Conservation (phyloP, 2,329 filamentous ascomycete species). For the Neoascochyta sp. region DNA sequence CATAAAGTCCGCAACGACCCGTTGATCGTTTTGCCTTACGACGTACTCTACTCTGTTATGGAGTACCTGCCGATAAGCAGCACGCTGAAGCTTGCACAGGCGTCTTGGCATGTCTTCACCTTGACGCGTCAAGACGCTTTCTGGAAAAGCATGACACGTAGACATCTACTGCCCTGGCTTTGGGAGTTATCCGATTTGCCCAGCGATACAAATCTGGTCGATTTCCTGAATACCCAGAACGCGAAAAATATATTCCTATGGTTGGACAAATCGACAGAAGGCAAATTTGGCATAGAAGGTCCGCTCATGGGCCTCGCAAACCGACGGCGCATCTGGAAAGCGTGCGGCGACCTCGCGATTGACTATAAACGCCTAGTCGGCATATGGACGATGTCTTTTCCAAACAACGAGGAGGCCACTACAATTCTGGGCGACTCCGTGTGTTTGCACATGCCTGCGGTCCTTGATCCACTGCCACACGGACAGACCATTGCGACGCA, state of each 20-base stretch:
- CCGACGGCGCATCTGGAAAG: slow-evolving; percentile 30
- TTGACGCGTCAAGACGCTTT: slow-evolving; percentile 7
- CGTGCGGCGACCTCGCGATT: slow-evolving; percentile 5
- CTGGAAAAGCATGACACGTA: slow-evolving; percentile 14
- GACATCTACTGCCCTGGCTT: slow-evolving; percentile 14
- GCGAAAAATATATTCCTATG: slow-evolving; percentile 20
- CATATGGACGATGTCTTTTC: neutral
- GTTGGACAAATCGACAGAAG: slow-evolving; percentile 14
- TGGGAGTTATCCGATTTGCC: slow-evolving; percentile 7
- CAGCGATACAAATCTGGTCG: neutral
- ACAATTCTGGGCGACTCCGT: slow-evolving; percentile 4
- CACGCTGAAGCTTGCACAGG: slow-evolving; percentile 10
- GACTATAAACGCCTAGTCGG: slow-evolving; percentile 2
- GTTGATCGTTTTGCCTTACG: slow-evolving; percentile 9
- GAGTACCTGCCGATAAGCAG: slow-evolving; percentile 5
- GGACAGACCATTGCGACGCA: slow-evolving; percentile 4
- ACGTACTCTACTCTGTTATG: slow-evolving; percentile 10
- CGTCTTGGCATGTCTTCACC: slow-evolving; percentile 10
- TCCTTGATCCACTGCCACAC: slow-evolving; percentile 8
- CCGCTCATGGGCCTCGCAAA: slow-evolving; percentile 32
- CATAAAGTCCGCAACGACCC: slow-evolving; percentile 12
- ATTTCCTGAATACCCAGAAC: no score
- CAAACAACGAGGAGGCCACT: slow-evolving; percentile 5
- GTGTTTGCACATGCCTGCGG: slow-evolving; percentile 6
- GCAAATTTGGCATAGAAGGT: slow-evolving; percentile 15